Percentiles rank a stretch among this genome's conserved stretches.
Conservation (phyloP, 768 basidiomycete genomes). For the Mycena kentingensis region DNA sequence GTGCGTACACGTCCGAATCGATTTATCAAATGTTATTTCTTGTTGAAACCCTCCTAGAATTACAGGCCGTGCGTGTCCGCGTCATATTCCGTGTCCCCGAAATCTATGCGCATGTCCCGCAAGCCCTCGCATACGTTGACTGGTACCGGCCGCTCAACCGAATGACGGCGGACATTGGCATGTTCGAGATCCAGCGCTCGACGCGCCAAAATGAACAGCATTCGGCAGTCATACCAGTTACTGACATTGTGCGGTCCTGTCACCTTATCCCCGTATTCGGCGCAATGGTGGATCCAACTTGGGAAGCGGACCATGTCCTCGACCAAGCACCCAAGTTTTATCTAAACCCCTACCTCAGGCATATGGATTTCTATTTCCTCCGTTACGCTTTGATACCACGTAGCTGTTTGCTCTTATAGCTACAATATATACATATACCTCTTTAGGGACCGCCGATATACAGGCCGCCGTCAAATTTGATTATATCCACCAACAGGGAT, state of each 20-base stretch:
- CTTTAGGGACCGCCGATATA: too few species aligned
- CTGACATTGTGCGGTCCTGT: constrained; percentile 29
- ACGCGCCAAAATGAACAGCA: constrained; percentile 10
- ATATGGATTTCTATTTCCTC: constrained; percentile 31
- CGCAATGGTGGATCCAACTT: constrained; percentile 11
- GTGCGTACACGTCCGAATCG: too few species aligned
- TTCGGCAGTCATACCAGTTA: constrained; percentile 27
- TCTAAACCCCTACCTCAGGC: constrained; percentile 34
- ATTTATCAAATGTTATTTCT: neutral
- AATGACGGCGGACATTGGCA: constrained; percentile 12
- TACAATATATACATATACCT: too few species aligned
- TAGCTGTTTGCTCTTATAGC: too few species aligned
- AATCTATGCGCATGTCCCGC: constrained; percentile 1
- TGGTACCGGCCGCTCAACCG: constrained; percentile 28
- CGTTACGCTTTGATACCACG: too few species aligned
- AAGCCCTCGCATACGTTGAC: constrained; percentile 30
- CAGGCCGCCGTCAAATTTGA: too few species aligned
- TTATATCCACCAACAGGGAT: too few species aligned
- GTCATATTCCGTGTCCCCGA: constrained; percentile 30
- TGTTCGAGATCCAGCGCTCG: constrained; percentile 24
- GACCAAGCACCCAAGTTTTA: constrained; percentile 27
- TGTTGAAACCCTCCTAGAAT: constrained; percentile 11
- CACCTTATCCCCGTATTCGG: constrained; percentile 32
- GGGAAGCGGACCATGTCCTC: constrained; percentile 23
- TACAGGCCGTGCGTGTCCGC: constrained; percentile 29